These are phyloP conservation scores for Sanghuangporus sanghuang DNA, from an alignment of 1,284 basidiomycete genomes.

Conservation along the genomic window DNA sequence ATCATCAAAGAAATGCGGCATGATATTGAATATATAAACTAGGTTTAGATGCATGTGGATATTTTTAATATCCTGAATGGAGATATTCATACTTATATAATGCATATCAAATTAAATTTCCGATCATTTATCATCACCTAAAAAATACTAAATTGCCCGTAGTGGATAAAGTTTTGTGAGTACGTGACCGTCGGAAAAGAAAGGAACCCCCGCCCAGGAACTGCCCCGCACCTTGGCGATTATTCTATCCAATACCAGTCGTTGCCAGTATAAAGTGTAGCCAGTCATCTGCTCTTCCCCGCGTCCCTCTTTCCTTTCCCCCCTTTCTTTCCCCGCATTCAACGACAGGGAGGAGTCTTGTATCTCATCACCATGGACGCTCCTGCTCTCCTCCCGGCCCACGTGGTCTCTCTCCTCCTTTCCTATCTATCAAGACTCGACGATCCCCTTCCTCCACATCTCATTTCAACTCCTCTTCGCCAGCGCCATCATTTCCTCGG, in stretches of 20 bases:
- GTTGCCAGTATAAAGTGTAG: not conserved
- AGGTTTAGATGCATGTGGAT: too few species aligned
- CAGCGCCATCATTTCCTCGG: slow-evolving; percentile 64
- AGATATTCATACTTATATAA: too few species aligned
- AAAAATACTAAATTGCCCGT: too few species aligned
- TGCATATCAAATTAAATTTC: too few species aligned
- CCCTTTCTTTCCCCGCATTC: not conserved
- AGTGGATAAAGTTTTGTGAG: not conserved
- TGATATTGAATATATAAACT: too few species aligned
- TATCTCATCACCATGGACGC: not conserved
- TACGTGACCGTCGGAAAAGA: slow-evolving; percentile 3
- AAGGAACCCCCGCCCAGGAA: not conserved
- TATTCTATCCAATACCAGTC: not conserved
- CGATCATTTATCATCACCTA: too few species aligned
- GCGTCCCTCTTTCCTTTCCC: too few species aligned
- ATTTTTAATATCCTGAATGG: too few species aligned
- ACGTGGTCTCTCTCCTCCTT: slow-evolving; percentile 43
- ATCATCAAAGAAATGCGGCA: too few species aligned
- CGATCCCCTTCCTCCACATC: slow-evolving; percentile 49
- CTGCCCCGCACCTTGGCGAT: not conserved
- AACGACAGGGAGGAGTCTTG: not conserved
- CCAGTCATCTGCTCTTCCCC: not conserved
- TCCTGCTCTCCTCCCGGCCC: slow-evolving; percentile 34
- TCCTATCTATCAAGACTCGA: slow-evolving; percentile 52
- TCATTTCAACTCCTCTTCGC: slow-evolving; percentile 53